phyloP scores from a whole-genome alignment of 192 early-diverging fungal genomes.

The Gamsiella multidivaricata region DNA sequence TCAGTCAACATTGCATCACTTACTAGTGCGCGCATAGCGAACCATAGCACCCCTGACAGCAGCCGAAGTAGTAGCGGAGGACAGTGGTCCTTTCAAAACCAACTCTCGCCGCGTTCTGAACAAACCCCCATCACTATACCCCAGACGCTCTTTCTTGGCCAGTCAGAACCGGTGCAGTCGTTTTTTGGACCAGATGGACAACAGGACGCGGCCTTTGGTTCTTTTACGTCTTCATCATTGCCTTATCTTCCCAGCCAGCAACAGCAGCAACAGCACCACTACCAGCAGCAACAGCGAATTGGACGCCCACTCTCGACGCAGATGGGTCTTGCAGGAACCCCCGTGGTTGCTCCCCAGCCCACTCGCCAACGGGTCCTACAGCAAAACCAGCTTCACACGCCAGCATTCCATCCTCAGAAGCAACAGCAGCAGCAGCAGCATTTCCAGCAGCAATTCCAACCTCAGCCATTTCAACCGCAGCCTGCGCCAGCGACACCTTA shows the following conservation, averaged over 20 bases:
- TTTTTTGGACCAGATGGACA: constrained; percentile 7
- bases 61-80: constrained; percentile 21
- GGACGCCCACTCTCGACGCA: constrained; percentile 43
- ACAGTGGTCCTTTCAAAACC: constrained; percentile 14
- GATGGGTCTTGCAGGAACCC: constrained; percentile 21
- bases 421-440: constrained; percentile 14
- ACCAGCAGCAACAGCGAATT: constrained; percentile 24
- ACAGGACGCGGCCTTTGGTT: constrained; percentile 10
- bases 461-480: constrained; percentile 13
- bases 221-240: constrained; percentile 12
- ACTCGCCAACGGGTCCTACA: constrained; percentile 23
- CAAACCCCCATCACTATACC: constrained; percentile 53
- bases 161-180: constrained; percentile 11
- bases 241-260: constrained; percentile 8
- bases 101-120: constrained; percentile 18
- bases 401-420: constrained; percentile 6
- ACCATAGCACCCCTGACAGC: constrained; percentile 10
- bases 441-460: constrained; percentile 6
- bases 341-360: constrained; percentile 35
- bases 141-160: constrained; percentile 41
- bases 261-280: constrained; percentile 2
- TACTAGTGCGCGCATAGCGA: constrained; percentile 9
- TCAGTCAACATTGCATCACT: constrained; percentile 1
- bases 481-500: constrained; percentile 12
- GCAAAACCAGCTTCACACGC: constrained; percentile 17